phyloP scores from a whole-genome alignment of 345 rosid genomes.

The Gossypium mustelinum region DNA sequence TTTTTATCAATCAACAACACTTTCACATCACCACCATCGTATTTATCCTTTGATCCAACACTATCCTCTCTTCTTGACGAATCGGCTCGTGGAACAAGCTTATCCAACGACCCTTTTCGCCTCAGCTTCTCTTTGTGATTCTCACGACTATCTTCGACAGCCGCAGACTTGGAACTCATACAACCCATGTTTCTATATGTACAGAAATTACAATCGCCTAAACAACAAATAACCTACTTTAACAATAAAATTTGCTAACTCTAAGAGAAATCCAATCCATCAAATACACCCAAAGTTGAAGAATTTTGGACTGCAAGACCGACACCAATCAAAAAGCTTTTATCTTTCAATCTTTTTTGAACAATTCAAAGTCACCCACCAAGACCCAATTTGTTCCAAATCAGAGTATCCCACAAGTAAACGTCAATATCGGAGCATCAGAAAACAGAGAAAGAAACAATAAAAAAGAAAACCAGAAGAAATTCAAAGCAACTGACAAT shows the following conservation, averaged over 20 bases:
- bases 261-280: conserved; percentile 18
- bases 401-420: conserved; percentile 7
- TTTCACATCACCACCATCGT: conserved; percentile 43
- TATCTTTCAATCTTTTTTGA: neutral
- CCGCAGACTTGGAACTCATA: conserved; percentile 53
- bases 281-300: conserved; percentile 20
- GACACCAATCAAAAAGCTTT: neutral
- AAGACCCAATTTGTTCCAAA: conserved; percentile 18
- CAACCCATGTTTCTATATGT: conserved; percentile 59
- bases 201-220: neutral
- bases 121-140: conserved; percentile 45
- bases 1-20: conserved; percentile 57
- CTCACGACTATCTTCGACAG: conserved; percentile 33
- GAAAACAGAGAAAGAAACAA: neutral
- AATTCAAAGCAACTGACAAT: neutral
- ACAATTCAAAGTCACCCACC: conserved; percentile 25
- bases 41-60: conserved; percentile 33
- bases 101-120: conserved; percentile 48
- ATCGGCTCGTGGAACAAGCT: conserved; percentile 53
- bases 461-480: neutral
- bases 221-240: conserved; percentile 16
- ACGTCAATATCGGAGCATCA: neutral
- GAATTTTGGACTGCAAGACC: neutral
- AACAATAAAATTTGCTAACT: neutral
- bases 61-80: conserved; percentile 59